Evolutionary conservation across 805 yeast genomes (phyloP), one percentile per base, ranked within the genome.

Genomic region (Wickerhamomyces sydowiorum): DNA sequence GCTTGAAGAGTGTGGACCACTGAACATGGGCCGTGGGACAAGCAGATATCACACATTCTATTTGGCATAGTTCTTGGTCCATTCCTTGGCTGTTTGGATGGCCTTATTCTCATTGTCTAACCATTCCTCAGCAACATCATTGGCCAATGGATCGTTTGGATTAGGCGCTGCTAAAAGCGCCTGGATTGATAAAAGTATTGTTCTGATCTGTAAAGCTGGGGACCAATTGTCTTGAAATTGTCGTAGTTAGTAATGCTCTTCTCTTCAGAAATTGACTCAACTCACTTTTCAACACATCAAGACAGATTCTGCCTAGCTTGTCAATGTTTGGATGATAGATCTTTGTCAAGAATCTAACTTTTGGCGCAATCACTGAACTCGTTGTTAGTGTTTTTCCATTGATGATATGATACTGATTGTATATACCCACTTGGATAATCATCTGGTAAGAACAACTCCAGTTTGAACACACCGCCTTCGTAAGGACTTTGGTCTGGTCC

Each of bases 81-180:
- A 69, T 42, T 63, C 61, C 49, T 57, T 67, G 8, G 98, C 99
- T 19, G 84, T 89, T 13, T 67, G 75, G 41, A 89, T 81, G 19
- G 98, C 99, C 47, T 70, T 70, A 32, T 72, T 68, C 64, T 89
- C 95, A 55, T 93, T 78, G 49, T 79, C 83, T 59, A 91, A 84
- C 97, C 99, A 93, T 47, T 86, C 91, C 52, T 88, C 90, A 2
- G 99, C 99, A 32, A 93, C 99, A 51, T 93, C 98, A 57, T 93
- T 93, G 17, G 98, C 98, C 52, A 93, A 72, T 2, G 99, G 99
- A 64, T 93, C 99, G 60, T 93, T 96, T 3, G 99, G 99, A 56
- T 93, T 93, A 10, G 99, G 99, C 5, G 96, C 89, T 2, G 96
- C 96, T 40, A 93, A 67, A 43, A 93, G 69, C 0, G 98, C 97